Evolutionary conservation across 2,329 filamentous ascomycete genomes (phyloP), one percentile per base, ranked within the genome.

Genomic region (Ascochyta koolunga): DNA sequence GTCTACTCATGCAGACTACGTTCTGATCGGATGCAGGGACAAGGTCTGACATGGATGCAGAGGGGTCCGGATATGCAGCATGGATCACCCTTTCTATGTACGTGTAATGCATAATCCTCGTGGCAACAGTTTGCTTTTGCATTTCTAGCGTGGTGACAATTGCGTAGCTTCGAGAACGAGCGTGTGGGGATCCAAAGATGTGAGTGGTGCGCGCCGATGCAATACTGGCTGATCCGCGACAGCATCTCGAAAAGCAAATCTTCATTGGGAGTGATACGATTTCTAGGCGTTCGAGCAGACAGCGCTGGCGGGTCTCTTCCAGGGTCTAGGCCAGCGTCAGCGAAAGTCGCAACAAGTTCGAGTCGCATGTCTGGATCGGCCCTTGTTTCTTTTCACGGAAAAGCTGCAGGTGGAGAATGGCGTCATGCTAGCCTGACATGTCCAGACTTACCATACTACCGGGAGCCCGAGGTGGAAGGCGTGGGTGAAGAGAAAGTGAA

Each of bases 321-420:
- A 46, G 29, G 39, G 51, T 41, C 45, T 54, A 21, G 45, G 35
- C 45, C 35, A 45, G 51, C 33, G 45, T 36, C 45, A 44, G 48
- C 39, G 27, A 24, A 43, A 2, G 13, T 25, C 8, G 33, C 24
- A 32, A 31, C 37, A 24, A 36, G 46, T 42, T 42, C 46, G 38
- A 42, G 22, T 37, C 31, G 22, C 38, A 21, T 27, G 38, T 18
- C 32, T 36, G 5, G 29, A 50, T 50, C 27, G 11, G 27, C 11
- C 11, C 27, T 29, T 29, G 27, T 15, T 13, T 29, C 36, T 29
- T 13, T 21, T 6, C 18, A 43, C 32, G 38, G 32, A 32, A 50
- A 25, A 31, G 31, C 22, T 36, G 45, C 31, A 40, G 18, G 25
- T 19, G 22, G 37, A 35, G 9, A 33, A 19, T 44, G 4, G 43